A percentile compares a stretch with the other conserved stretches of the same genome.
These are phyloP conservation scores for Amphichorda felina DNA, from an alignment of 2,329 filamentous ascomycete genomes.

Conservation along the genomic window DNA sequence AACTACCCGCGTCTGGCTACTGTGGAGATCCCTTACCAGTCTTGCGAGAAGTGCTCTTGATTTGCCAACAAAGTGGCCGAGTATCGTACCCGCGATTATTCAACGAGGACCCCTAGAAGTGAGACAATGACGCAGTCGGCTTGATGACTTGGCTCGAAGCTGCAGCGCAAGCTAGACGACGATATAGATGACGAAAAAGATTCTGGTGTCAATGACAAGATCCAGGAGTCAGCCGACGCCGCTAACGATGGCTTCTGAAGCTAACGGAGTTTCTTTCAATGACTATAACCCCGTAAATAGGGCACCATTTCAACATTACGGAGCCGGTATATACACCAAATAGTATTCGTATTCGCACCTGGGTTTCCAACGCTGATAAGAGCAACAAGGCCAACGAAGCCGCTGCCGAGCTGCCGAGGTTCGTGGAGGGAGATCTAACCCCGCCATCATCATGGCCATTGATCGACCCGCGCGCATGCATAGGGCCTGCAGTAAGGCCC, in stretches of 20 bases:
- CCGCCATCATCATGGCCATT: conserved; percentile 18
- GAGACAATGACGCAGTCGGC: conserved; percentile 30
- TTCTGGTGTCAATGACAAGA: conserved; percentile 28
- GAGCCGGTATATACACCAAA: conserved; percentile 30
- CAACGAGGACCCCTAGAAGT: conserved; percentile 27
- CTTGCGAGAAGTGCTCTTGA: conserved; percentile 30
- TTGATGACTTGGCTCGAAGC: conserved; percentile 30
- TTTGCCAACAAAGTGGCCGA: conserved; percentile 33
- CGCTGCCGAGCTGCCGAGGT: conserved; percentile 2
- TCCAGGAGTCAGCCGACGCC: conserved; percentile 18
- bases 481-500: conserved; percentile 17
- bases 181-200: conserved; percentile 34
- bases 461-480: conserved; percentile 22
- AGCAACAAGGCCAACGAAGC: conserved; percentile 18
- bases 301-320: conserved; percentile 26
- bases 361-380: conserved; percentile 36
- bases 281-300: conserved; percentile 31
- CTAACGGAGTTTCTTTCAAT: conserved; percentile 29
- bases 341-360: no score
- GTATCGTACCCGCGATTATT: conserved; percentile 37
- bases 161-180: conserved; percentile 23
- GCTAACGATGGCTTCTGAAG: conserved; percentile 24
- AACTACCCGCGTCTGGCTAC: conserved; percentile 24
- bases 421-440: conserved; percentile 9
- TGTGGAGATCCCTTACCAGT: conserved; percentile 28